Evolutionary conservation across 345 rosid genomes (phyloP), one percentile per base, ranked within the genome.

Genomic region (Ailanthus altissimus): DNA sequence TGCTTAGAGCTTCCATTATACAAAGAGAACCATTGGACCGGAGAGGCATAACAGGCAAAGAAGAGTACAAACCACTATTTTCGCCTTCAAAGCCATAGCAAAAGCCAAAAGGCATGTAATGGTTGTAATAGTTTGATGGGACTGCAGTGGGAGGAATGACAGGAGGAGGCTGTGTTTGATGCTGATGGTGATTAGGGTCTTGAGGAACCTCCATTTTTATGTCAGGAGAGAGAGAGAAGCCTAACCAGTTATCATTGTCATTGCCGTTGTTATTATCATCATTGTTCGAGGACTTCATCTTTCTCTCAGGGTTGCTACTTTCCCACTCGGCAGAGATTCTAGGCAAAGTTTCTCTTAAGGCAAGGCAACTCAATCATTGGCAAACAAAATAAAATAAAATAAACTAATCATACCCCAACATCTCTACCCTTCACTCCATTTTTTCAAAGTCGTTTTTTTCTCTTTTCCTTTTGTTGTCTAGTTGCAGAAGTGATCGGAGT

Each of bases 21-120:
- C 97, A 96, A 79, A 92, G 97, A 68, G 99, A 96, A 11, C 98
- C 99, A 67, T 96, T 97, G 76, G 99, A 93, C 84, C 87, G 91
- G 67, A 96, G 89, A 32, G 99, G 98, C 97, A 96, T 93, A 6
- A 84, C 86, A 32, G 97, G 86, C 81, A 90, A 75, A 49, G 90
- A 85, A 62, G 93, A 87, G 74, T 83, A 91, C 42, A 83, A 70
- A 38, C 77, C 87, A 28, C 83, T 75, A 76, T 79, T 83, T 67
- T 85, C 86, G 56, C 79, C 85, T 36, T 79, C 83, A 78, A 85
- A 83, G 67, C 90, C 91, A 82, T 77, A 89, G 86, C 78, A 87
- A 76, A 82, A 78, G 57, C 90, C 89, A 80, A 79, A 85, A 82
- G 70, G 67, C 47, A 69, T 75, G 66, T 88, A 75, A 5, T 83